Evolutionary conservation across 2,329 filamentous ascomycete genomes (phyloP).

Genomic region (Botrytis porri): DNA sequence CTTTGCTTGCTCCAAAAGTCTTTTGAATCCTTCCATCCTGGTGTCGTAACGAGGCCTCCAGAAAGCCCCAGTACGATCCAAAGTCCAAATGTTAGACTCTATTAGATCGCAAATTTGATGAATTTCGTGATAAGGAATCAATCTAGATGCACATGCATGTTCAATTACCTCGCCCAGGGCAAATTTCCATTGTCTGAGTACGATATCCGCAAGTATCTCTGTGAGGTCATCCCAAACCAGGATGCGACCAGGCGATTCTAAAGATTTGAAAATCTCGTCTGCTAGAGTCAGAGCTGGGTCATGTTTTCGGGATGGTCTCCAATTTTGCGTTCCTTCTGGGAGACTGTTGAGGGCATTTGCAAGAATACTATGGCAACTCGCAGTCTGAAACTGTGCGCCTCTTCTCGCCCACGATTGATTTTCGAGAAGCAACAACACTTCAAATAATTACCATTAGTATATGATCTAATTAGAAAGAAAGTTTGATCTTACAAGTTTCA

Average conservation of each 20-base stretch:
- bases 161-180: neutral
- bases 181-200: slow-evolving; percentile 4
- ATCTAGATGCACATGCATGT: neutral
- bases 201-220: neutral
- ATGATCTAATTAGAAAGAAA: neutral
- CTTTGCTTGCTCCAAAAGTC: neutral
- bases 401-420: neutral
- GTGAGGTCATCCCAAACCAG: neutral
- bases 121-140: neutral
- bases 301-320: neutral
- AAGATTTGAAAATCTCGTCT: neutral
- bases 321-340: neutral
- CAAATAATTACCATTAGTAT: neutral
- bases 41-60: neutral
- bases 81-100: neutral
- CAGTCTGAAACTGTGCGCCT: neutral
- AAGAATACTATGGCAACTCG: neutral
- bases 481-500: neutral
- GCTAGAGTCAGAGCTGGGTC: neutral
- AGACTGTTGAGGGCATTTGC: slow-evolving; percentile 2
- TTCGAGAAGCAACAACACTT: slow-evolving; percentile 12
- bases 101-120: slow-evolving; percentile 4
- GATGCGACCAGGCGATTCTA: neutral
- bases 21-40: neutral
- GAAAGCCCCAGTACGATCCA: neutral